phyloP scores from a whole-genome alignment of 2,329 filamentous ascomycete genomes.

The Aureobasidium sp. region DNA sequence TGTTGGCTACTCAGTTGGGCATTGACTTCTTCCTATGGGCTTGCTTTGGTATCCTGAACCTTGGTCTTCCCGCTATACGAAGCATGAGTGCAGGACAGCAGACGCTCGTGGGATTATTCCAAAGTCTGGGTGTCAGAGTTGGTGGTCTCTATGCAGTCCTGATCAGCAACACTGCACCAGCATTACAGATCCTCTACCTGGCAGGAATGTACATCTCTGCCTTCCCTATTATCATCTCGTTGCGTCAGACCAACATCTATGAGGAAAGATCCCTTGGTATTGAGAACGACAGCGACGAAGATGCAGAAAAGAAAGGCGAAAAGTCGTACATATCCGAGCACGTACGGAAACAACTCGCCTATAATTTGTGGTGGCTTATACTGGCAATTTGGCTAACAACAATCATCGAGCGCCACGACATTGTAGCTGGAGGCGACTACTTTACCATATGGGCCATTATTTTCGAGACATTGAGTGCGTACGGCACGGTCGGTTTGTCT shows the following conservation, averaged over 20 bases:
- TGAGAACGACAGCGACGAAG: constrained; percentile 43
- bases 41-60: constrained; percentile 57
- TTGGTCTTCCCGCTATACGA: constrained; percentile 51
- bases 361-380: constrained; percentile 35
- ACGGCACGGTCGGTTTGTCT: constrained; percentile 22
- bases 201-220: constrained; percentile 61
- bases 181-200: constrained; percentile 52
- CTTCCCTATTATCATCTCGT: constrained; percentile 55
- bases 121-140: constrained; percentile 52
- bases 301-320: constrained; percentile 49
- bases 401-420: constrained; percentile 26
- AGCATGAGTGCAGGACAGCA: constrained; percentile 45
- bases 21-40: constrained; percentile 59
- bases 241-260: constrained; percentile 63
- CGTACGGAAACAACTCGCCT: constrained; percentile 28
- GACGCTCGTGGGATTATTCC: constrained; percentile 57
- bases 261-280: constrained; percentile 60
- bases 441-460: constrained; percentile 33
- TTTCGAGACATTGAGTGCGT: constrained; percentile 32
- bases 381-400: constrained; percentile 33
- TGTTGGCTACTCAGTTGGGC: constrained; percentile 51
- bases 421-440: constrained; percentile 14
- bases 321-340: constrained; percentile 40
- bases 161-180: constrained; percentile 48
- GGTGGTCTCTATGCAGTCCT: constrained; percentile 59